Evolutionary conservation across 345 rosid genomes (phyloP), one percentile per base, ranked within the genome.

Genomic region (Gossypium ekmanianum): DNA sequence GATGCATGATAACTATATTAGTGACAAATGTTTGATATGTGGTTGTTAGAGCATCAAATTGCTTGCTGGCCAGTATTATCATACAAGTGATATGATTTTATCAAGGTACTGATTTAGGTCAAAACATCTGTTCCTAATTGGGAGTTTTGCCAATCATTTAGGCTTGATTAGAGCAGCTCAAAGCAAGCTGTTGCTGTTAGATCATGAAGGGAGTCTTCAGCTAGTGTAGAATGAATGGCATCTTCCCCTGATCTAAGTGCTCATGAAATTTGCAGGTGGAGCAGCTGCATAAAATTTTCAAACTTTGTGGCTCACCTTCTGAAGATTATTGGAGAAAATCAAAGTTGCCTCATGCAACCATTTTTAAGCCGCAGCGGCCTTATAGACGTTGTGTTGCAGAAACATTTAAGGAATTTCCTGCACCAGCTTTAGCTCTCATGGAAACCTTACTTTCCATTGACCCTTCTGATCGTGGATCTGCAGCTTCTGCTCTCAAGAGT

Each of bases 271-370:
- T 77, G 75, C 73, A 92, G 99, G 98, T 93, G 79, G 99, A 95
- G 86, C 99, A 95, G 84, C 76, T 95, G 78, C 99, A 95, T 88
- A 95, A 95, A 83, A 95, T 95, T 69, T 95, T 93, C 83, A 95
- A 95, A 85, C 92, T 95, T 22, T 95, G 99, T 83, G 99, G 99
- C 72, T 95, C 99, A 1, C 99, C 99, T 56, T 83, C 97, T 0
- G 99, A 93, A 77, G 97, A 92, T 39, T 95, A 93, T 69, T 95
- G 99, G 99, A 87, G 84, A 72, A 95, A 93, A 77, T 90, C 99
- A 1, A 95, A 87, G 86, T 78, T 95, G 88, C 99, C 99, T 62
- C 99, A 91, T 83, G 99, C 98, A 47, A 95, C 98, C 24, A 93
- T 95, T 61, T 95, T 95, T 83, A 95, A 95, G 83, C 99, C 99